These are phyloP conservation scores for Flaveria ramosissima DNA, from an alignment of 129 eudicot genomes.

Conservation along the genomic window DNA sequence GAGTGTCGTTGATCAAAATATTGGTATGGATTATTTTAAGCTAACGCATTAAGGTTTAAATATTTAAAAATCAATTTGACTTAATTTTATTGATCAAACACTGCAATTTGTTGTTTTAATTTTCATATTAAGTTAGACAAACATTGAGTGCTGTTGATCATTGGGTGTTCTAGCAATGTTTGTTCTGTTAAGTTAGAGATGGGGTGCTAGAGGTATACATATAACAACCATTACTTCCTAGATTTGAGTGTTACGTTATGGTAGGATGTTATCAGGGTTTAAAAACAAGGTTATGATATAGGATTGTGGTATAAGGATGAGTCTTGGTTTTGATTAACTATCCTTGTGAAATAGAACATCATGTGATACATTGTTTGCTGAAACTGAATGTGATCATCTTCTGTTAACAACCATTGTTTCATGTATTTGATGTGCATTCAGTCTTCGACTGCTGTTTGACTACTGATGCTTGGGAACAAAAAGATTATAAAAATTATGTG, in stretches of 20 bases:
- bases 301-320: background rate
- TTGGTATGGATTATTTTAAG: no score
- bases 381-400: background rate
- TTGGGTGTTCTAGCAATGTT: no score
- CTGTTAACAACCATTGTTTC: background rate
- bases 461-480: slow-evolving; percentile 58
- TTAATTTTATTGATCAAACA: background rate
- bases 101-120: background rate
- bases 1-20: no score
- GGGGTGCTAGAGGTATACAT: background rate
- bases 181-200: background rate
- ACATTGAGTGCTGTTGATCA: background rate
- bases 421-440: slow-evolving; percentile 28
- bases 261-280: background rate
- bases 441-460: slow-evolving; percentile 77
- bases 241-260: background rate
- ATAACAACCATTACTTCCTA: background rate
- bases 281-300: slow-evolving; percentile 8
- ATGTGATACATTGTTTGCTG: background rate
- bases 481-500: slow-evolving; percentile 59
- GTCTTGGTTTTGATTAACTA: background rate
- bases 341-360: background rate
- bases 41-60: no score
- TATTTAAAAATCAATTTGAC: no score
- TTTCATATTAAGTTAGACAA: background rate